Conservation (phyloP, 768 basidiomycete genomes). For the Podaxis mareebaensis region DNA sequence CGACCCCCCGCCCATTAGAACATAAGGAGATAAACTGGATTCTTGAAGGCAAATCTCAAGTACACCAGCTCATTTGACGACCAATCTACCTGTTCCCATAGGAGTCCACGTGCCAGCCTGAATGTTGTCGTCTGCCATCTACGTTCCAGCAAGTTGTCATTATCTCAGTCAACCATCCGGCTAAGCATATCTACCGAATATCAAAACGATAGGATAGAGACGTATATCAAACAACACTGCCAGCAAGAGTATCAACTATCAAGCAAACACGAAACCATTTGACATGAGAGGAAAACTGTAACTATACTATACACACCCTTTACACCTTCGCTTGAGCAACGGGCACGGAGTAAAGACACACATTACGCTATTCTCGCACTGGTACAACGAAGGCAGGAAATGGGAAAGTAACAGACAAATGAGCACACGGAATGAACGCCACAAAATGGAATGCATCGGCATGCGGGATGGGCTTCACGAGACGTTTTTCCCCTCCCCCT, state of each 20-base stretch:
- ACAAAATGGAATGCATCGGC: neutral
- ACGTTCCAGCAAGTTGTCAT: too few relatives aligned
- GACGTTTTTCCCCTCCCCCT: neutral
- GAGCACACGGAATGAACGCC: neutral
- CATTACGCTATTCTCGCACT: neutral
- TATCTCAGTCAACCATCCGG: too few relatives aligned
- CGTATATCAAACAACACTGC: neutral
- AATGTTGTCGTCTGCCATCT: too few relatives aligned
- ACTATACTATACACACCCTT: slow-evolving; percentile 8
- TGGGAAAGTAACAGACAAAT: neutral
- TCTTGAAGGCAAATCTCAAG: too few relatives aligned
- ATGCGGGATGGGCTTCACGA: neutral
- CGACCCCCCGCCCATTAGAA: too few relatives aligned
- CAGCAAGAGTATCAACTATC: neutral
- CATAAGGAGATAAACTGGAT: too few relatives aligned
- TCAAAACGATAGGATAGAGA: neutral
- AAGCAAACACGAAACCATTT: neutral
- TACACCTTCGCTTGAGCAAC: neutral
- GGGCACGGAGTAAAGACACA: neutral
- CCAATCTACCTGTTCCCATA: too few relatives aligned
- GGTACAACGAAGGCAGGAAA: neutral
- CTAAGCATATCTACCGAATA: too few relatives aligned
- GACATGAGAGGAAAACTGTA: neutral
- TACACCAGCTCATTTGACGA: too few relatives aligned
- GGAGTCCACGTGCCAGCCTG: too few relatives aligned